Conservation (phyloP, 352 stramenopile species). For the Phytopythium oedochilum region DNA sequence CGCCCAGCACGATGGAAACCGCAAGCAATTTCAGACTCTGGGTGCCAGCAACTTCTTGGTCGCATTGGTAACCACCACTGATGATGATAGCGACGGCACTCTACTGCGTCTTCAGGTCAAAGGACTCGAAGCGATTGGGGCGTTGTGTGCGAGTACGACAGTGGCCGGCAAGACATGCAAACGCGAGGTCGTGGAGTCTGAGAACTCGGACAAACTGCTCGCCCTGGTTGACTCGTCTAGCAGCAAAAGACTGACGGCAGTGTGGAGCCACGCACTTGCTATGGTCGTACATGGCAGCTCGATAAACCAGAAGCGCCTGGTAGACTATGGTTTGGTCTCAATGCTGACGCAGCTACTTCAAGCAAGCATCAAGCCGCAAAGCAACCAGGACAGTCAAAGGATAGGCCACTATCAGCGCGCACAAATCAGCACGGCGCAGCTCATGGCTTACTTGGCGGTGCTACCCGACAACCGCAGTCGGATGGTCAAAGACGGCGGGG, state of each 20-base stretch:
- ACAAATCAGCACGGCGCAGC: conserved; percentile 22
- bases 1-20: conserved; percentile 35
- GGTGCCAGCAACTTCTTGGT: conserved; percentile 35
- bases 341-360: conserved; percentile 32
- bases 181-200: conserved; percentile 52
- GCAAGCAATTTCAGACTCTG: conserved; percentile 44
- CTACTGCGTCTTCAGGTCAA: conserved; percentile 39
- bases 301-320: conserved; percentile 45
- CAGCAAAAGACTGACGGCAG: conserved; percentile 29
- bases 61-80: conserved; percentile 11
- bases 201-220: conserved; percentile 32
- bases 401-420: conserved; percentile 9
- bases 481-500: conserved; percentile 38
- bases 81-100: background rate
- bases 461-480: conserved; percentile 35
- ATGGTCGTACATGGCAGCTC: conserved; percentile 33
- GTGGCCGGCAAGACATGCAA: conserved; percentile 37
- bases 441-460: conserved; percentile 45
- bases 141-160: conserved; percentile 30
- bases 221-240: conserved; percentile 14
- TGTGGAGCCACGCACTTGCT: conserved; percentile 41
- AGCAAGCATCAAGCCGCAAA: background rate
- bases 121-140: conserved; percentile 43
- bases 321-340: conserved; percentile 27
- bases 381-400: background rate